Conservation (phyloP, 2,329 filamentous ascomycete genomes). For the Fusarium kyushuense region DNA sequence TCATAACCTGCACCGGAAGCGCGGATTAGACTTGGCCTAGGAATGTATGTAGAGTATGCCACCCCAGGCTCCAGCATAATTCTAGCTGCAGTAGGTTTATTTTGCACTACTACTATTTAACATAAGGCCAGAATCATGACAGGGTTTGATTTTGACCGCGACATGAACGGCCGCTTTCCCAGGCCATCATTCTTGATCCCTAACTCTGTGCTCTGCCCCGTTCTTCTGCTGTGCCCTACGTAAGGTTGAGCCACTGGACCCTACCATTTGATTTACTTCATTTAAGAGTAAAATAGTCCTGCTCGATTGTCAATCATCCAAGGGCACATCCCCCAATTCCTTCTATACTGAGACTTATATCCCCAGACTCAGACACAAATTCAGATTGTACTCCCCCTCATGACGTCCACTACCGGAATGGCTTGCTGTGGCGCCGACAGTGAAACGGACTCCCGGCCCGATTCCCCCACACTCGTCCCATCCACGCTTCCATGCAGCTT, state of each 20-base stretch:
- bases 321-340: background rate
- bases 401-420: slow-evolving; percentile 43
- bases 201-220: background rate
- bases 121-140: background rate
- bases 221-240: too few species aligned
- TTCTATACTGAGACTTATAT: background rate
- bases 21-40: slow-evolving; percentile 23
- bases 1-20: slow-evolving; percentile 22
- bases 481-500: slow-evolving; percentile 29
- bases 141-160: slow-evolving; percentile 1
- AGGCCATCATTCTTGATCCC: background rate
- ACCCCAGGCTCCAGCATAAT: slow-evolving; percentile 24
- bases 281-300: background rate
- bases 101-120: background rate
- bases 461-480: slow-evolving; percentile 47
- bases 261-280: background rate
- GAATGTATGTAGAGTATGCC: slow-evolving; percentile 6
- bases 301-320: background rate
- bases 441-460: slow-evolving; percentile 43
- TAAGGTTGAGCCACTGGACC: too few species aligned
- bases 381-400: slow-evolving; percentile 11
- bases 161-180: slow-evolving; percentile 6
- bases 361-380: background rate
- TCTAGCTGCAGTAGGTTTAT: slow-evolving; percentile 1
- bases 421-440: slow-evolving; percentile 43